Base-by-base conservation (phyloP, 805 yeast species). In the Grigorovia yakushimaensis region DNA sequence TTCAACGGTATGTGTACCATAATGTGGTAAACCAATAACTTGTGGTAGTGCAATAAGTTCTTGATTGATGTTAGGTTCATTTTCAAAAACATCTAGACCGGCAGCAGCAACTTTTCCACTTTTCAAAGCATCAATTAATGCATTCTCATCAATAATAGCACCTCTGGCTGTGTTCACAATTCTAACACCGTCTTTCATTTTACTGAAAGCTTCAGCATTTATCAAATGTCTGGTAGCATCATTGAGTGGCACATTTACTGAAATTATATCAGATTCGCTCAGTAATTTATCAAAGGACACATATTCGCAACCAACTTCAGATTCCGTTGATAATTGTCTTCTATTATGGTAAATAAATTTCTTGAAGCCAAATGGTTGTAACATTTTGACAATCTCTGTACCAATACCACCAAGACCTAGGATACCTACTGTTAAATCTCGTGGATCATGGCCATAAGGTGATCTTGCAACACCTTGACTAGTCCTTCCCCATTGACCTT, bases 371-470 rank as follows among this genome's bases (percentile, higher is more conserved):
- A 88, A 87, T 8, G 91, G 89, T 53, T 68, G 65, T 51, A 85
- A 72, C 55, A 91, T 75, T 53, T 79, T 78, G 46, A 87, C 73
- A 45, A 88, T 79, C 27, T 86, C 84, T 49, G 88, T 77, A 42
- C 96, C 96, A 66, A 88, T 87, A 35, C 95, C 95, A 33, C 96
- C 96, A 77, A 88, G 74, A n/a, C 96, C 96, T 46, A 84, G 69
- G 47, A 88, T 80, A 44, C 96, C 96, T 19, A 88, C 81, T 18
- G 73, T 73, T 59, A 82, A 82, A 8, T 86, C 87, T 51, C 72
- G 78, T 18, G 94, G 94, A 58, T 82, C 89, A 57, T 76, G 75
- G 7, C 94, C 95, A 42, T 78, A 66, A 6, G 79, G 74, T 23
- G 27, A 23, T 6, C 6, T 23, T 19, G 81, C 75, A 2, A 82